Evolutionary conservation across 129 eudicot genomes (phyloP).

Genomic region (Chrysanthemum seticuspe): DNA sequence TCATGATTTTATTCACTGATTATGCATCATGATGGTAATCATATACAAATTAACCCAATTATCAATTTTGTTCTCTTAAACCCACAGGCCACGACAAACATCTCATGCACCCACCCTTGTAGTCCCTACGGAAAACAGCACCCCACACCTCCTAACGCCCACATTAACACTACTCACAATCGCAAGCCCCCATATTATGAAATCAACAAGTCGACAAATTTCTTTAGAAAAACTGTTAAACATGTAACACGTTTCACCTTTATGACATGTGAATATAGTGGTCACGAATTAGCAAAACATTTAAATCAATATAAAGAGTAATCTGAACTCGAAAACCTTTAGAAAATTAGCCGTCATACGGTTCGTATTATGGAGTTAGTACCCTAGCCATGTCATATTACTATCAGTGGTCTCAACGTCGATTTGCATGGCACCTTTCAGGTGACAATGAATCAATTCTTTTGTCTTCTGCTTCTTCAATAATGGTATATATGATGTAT

Average conservation of each 20-base stretch:
- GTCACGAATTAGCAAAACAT: not conserved
- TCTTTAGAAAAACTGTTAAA: too few relatives aligned
- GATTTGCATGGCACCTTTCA: not conserved
- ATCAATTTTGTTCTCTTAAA: too few relatives aligned
- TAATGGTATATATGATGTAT: too few relatives aligned
- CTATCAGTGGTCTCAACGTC: not conserved
- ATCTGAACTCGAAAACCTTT: not conserved
- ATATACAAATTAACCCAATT: too few relatives aligned
- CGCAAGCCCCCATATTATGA: not conserved
- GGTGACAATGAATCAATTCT: not conserved
- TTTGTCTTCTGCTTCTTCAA: not conserved
- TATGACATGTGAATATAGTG: not conserved
- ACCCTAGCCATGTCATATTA: not conserved
- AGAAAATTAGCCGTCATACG: not conserved
- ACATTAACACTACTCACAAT: not conserved
- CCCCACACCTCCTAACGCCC: not conserved
- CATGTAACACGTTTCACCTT: too few relatives aligned
- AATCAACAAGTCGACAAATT: not conserved
- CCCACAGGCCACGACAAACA: too few relatives aligned
- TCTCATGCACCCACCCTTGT: too few relatives aligned
- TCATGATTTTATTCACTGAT: too few relatives aligned
- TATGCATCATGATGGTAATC: too few relatives aligned
- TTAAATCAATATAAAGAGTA: not conserved
- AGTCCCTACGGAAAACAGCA: not conserved
- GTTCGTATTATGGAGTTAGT: not conserved